Conservation (phyloP, 2,329 filamentous ascomycete species). For the Apiospora marii region DNA sequence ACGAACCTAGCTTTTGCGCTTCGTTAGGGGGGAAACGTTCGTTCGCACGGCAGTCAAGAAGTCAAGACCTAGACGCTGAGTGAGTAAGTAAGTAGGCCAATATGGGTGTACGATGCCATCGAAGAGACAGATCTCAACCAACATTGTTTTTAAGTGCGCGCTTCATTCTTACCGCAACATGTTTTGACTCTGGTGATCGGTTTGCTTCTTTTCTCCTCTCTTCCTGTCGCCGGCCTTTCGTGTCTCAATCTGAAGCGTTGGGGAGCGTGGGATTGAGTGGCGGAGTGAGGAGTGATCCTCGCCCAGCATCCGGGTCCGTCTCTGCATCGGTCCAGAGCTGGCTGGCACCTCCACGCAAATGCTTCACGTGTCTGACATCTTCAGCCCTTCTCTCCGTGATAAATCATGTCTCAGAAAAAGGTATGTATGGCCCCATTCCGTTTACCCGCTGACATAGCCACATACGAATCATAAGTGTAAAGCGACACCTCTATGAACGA, state of each 20-base stretch:
- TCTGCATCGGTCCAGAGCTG: not conserved
- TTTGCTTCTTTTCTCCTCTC: slow-evolving; percentile 6
- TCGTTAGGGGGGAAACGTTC: not conserved
- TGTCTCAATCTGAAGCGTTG: slow-evolving; percentile 15
- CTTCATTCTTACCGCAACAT: not conserved
- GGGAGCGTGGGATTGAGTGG: not conserved
- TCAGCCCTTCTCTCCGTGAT: not conserved
- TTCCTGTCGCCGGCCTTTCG: not conserved
- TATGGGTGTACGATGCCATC: not conserved
- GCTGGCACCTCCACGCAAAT: not conserved
- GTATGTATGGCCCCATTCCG: not conserved
- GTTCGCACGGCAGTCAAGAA: not conserved
- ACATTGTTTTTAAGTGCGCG: not conserved
- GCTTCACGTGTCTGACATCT: slow-evolving; percentile 12
- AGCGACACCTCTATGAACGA: not conserved
- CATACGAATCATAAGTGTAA: not conserved
- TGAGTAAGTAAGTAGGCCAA: not conserved
- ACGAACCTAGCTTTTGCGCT: not conserved
- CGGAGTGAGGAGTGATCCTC: not conserved
- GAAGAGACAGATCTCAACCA: not conserved
- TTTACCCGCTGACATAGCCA: slow-evolving; percentile 13
- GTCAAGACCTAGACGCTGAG: slow-evolving; percentile 14
- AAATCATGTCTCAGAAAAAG: slow-evolving; percentile 12
- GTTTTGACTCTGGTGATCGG: not conserved
- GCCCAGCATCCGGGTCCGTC: not conserved